Base-by-base conservation (phyloP, 139 green algal species). In the Coelastrella sp. region DNA sequence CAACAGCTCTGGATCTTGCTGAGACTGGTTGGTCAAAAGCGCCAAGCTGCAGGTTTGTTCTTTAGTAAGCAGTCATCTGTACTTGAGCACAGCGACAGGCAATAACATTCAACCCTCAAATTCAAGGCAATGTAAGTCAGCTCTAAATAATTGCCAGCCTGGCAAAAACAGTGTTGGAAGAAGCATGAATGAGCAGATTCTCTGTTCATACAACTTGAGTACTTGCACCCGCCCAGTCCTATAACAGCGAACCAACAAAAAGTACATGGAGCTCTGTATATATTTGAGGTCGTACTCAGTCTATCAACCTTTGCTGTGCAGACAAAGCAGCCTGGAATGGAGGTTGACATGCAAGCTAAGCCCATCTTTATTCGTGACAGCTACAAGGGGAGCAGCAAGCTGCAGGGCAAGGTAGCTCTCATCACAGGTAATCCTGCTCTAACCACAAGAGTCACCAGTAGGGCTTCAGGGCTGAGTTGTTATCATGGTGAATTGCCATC, bases 321-420 rank as follows among this genome's bases (percentile, higher is more conserved):
- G 91, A 1, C 75, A 6, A 49, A 87, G 17, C 91, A 93, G 84
- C 91, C 91, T 4, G 91, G 60, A 4, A 63, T 89, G 49, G 93
- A 95, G 88, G 84, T 84, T 25, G 91, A 92, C 70, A 22, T 95
- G 68, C 25, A 63, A 14, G 70, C 27, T 27, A 91, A 89, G 90
- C 90, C 92, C 7, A 79, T 91, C 74, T 81, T 57, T 24, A 94
- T 94, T 81, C 68, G 79, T 14, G 90, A 93, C 49, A 82, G 35
- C 0, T 94, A 94, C 84, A 83, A 90, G 86, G 92, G 84, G 72
- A 89, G 82, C 82, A 88, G 81, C 85, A 95, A 95, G 91, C 89
- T 95, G 78, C 9, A 79, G 35, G 92, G 89, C 56, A 89, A 88
- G 27, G 92, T 93, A 25, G 92, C 90, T 27, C 84, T 94, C 27